Evolutionary conservation across 352 stramenopile species (phyloP).

Genomic region (Pythium aristosporum): DNA sequence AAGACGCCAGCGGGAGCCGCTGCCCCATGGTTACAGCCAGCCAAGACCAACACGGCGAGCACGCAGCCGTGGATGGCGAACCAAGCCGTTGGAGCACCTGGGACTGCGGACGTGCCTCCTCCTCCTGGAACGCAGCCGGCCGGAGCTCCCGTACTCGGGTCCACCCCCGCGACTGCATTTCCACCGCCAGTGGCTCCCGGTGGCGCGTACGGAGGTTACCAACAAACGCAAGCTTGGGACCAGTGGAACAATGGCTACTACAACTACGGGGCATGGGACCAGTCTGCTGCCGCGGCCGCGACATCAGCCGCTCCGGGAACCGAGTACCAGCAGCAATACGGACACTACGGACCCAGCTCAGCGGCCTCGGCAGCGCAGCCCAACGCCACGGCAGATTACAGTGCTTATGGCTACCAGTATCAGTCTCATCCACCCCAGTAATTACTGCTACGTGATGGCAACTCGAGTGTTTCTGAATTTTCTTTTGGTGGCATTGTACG

Average conservation of each 20-base stretch:
- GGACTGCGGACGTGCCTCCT: conserved; percentile 30
- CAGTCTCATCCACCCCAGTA: conserved; percentile 25
- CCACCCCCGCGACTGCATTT: conserved; percentile 31
- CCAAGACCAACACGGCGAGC: conserved; percentile 38
- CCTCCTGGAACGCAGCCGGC: conserved; percentile 29
- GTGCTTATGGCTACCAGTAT: conserved; percentile 25
- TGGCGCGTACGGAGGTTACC: conserved; percentile 19
- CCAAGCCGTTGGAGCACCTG: conserved; percentile 42
- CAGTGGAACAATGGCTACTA: conserved; percentile 30
- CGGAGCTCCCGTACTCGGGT: conserved; percentile 23
- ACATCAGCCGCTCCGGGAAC: conserved; percentile 8
- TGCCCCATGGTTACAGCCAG: conserved; percentile 71
- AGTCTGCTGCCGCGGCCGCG: conserved; percentile 8
- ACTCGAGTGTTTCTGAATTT: background rate
- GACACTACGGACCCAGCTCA: conserved; percentile 8
- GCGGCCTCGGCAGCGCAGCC: conserved; percentile 5
- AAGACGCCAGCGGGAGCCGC: conserved; percentile 33
- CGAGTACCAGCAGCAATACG: conserved; percentile 28
- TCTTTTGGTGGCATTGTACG: background rate
- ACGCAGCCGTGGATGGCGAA: conserved; percentile 67
- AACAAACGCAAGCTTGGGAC: conserved; percentile 23
- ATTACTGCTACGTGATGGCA: background rate
- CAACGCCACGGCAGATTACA: conserved; percentile 20
- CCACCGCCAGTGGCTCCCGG: conserved; percentile 22
- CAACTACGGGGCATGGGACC: conserved; percentile 26